phyloP scores from a whole-genome alignment of 2,329 filamentous ascomycete species.

The Xylaria sp. region DNA sequence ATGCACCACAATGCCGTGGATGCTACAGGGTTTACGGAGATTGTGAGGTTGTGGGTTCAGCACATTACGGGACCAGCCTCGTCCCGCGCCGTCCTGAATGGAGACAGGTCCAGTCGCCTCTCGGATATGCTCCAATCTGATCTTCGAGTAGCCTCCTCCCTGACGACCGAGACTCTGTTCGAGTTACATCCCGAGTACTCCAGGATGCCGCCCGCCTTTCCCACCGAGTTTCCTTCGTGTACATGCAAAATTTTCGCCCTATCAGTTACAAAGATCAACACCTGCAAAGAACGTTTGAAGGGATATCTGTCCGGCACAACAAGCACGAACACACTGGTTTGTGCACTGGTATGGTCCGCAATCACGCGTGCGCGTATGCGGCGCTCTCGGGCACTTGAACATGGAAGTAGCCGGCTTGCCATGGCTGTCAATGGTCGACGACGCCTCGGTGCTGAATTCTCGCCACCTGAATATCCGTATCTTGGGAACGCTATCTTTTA shows the following conservation, averaged over 20 bases:
- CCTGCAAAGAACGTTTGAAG: neutral
- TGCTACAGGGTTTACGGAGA: constrained; percentile 4
- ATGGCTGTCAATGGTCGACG: constrained; percentile 3
- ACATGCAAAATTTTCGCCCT: constrained; percentile 1
- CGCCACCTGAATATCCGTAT: neutral
- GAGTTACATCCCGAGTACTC: constrained; percentile 8
- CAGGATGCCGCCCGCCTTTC: neutral
- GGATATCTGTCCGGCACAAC: neutral
- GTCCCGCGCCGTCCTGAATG: neutral
- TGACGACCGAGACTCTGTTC: neutral
- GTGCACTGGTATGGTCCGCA: constrained; percentile 2
- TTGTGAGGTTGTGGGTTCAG: constrained; percentile 13
- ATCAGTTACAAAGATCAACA: neutral
- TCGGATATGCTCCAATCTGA: neutral
- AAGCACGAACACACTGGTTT: constrained; percentile 6
- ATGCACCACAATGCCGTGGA: constrained; percentile 10
- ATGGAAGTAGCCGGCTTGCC: constrained; percentile 8
- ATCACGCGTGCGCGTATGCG: constrained; percentile 9
- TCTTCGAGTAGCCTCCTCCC: neutral
- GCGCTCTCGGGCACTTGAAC: neutral
- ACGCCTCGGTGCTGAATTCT: neutral
- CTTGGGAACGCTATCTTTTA: neutral
- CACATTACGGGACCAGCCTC: neutral
- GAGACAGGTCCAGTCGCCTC: neutral
- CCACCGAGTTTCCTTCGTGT: neutral